Conservation (phyloP, 371 early-diverging fungal species). For the Coemansia sp. region DNA sequence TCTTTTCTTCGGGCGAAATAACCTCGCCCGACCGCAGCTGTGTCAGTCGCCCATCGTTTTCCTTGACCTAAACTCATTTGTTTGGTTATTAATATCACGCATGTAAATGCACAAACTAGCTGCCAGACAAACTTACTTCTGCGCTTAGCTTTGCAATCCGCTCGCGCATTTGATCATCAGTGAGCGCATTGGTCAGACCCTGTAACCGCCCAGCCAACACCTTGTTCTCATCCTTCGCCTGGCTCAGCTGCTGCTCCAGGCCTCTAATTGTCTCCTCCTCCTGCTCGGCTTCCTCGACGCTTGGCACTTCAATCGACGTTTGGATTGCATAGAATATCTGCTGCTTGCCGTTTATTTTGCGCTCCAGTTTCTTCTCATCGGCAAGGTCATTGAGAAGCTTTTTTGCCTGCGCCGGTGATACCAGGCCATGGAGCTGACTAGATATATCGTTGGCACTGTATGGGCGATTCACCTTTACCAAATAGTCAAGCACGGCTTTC, state of each 20-base stretch:
- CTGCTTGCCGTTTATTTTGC: slow-evolving; percentile 56
- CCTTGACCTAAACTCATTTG: slow-evolving; percentile 14
- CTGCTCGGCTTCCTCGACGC: slow-evolving; percentile 36
- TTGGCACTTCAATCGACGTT: slow-evolving; percentile 38
- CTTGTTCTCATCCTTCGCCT: slow-evolving; percentile 44
- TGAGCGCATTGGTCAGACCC: slow-evolving; percentile 22
- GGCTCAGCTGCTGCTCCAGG: slow-evolving; percentile 45
- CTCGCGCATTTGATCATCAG: slow-evolving; percentile 35
- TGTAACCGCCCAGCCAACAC: slow-evolving; percentile 22
- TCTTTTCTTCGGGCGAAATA: slow-evolving; percentile 43
- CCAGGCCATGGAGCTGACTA: slow-evolving; percentile 55
- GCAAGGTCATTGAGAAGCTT: slow-evolving; percentile 54
- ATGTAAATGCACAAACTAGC: not conserved
- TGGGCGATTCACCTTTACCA: slow-evolving; percentile 56
- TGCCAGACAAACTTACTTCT: slow-evolving; percentile 16
- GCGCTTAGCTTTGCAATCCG: slow-evolving; percentile 23
- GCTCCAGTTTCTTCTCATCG: slow-evolving; percentile 46
- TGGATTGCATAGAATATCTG: slow-evolving; percentile 57
- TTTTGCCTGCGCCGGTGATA: slow-evolving; percentile 37
- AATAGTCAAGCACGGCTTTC: slow-evolving; percentile 51
- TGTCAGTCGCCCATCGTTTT: slow-evolving; percentile 34
- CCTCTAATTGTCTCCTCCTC: slow-evolving; percentile 45
- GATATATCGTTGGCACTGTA: slow-evolving; percentile 61
- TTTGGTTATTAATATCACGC: not conserved
- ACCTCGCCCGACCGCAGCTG: slow-evolving; percentile 47